Conservation (phyloP, 2,329 filamentous ascomycete genomes). For the Bipolaris gigantea region DNA sequence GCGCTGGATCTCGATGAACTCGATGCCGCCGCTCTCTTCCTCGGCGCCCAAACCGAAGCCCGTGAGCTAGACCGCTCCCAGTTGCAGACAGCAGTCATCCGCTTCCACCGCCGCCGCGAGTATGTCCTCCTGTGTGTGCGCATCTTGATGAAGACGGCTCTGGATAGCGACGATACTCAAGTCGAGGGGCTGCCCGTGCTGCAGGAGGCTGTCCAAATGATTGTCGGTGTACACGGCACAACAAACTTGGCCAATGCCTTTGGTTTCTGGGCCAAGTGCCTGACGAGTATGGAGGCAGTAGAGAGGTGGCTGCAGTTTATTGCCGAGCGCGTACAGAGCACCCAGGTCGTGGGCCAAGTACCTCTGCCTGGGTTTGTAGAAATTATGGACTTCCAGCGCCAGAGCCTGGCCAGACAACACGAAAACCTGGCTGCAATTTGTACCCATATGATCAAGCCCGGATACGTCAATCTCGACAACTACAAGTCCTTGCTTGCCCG, state of each 20-base stretch:
- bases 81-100: slow-evolving; percentile 78
- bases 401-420: slow-evolving; percentile 84
- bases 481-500: slow-evolving; percentile 71
- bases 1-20: slow-evolving; percentile 89
- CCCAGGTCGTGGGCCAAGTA: slow-evolving; percentile 70
- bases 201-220: slow-evolving; percentile 32
- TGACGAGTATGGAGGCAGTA: slow-evolving; percentile 74
- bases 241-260: slow-evolving; percentile 58
- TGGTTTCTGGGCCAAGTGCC: slow-evolving; percentile 72
- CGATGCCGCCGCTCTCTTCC: slow-evolving; percentile 74
- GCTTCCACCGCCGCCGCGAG: slow-evolving; percentile 83
- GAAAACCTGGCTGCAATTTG: slow-evolving; percentile 83
- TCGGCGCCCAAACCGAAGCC: slow-evolving; percentile 71
- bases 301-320: slow-evolving; percentile 76
- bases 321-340: slow-evolving; percentile 73
- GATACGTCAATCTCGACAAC: slow-evolving; percentile 69
- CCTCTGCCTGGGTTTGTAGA: slow-evolving; percentile 69
- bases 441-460: slow-evolving; percentile 74
- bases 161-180: slow-evolving; percentile 45
- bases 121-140: slow-evolving; percentile 82
- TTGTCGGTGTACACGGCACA: slow-evolving; percentile 60
- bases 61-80: slow-evolving; percentile 70
- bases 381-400: slow-evolving; percentile 76
- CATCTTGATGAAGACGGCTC: slow-evolving; percentile 71
- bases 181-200: slow-evolving; percentile 28